phyloP scores from a whole-genome alignment of 176 grass and related monocot genomes.

The Oryza rufipogon region DNA sequence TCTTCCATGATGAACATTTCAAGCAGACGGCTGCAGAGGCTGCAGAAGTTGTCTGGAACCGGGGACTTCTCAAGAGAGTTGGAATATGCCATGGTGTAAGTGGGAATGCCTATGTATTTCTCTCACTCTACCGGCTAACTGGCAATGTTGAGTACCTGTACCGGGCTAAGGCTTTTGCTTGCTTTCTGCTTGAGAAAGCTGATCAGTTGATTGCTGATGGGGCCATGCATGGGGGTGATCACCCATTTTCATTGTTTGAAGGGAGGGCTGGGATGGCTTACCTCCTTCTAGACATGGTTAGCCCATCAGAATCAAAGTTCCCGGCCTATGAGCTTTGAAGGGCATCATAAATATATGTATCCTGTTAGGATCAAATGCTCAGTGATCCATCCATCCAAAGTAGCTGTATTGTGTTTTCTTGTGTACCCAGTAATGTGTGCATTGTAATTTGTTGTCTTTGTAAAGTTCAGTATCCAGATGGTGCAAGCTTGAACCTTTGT shows the following conservation, averaged over 20 bases:
- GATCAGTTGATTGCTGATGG: constrained; percentile 66
- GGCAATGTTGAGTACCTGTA: constrained; percentile 73
- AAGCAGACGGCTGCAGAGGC: constrained; percentile 65
- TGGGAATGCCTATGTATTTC: constrained; percentile 75
- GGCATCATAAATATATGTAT: background rate
- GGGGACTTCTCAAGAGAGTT: constrained; percentile 83
- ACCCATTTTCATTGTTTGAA: constrained; percentile 88
- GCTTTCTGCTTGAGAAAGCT: constrained; percentile 73
- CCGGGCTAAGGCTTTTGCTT: constrained; percentile 84
- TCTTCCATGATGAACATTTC: constrained; percentile 82
- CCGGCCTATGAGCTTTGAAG: constrained; percentile 78
- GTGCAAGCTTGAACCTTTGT: constrained; percentile 12
- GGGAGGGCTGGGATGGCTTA: constrained; percentile 87
- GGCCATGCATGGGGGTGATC: constrained; percentile 77
- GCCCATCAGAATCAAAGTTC: constrained; percentile 65
- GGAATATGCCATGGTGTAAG: constrained; percentile 92
- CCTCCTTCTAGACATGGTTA: constrained; percentile 81
- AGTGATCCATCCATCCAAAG: background rate
- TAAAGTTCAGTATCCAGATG: constrained; percentile 22
- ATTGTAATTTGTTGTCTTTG: constrained; percentile 19
- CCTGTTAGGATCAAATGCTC: background rate
- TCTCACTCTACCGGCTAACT: constrained; percentile 70
- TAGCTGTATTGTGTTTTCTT: background rate
- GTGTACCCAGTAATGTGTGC: background rate
- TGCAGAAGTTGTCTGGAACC: constrained; percentile 84